Evolutionary conservation across 139 green algal species (phyloP).

Genomic region (Closterium sp.): DNA sequence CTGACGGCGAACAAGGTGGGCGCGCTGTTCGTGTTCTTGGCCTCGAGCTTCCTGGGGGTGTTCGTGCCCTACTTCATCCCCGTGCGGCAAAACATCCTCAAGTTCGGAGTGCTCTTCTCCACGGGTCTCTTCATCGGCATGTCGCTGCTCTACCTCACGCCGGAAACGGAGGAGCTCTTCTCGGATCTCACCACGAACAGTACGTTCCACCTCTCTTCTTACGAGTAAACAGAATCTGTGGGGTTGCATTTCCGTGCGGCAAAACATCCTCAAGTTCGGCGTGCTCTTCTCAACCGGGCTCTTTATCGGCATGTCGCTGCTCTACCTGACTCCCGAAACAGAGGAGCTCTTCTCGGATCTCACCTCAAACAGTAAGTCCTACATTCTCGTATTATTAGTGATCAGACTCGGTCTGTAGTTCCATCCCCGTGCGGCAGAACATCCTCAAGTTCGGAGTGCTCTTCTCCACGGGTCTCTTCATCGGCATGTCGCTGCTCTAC

Average conservation of each 20-base stretch:
- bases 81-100: not conserved
- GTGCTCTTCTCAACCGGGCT: conserved; percentile 14
- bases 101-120: conserved; percentile 16
- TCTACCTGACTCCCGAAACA: conserved; percentile 1
- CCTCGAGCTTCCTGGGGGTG: not conserved
- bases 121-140: conserved; percentile 23
- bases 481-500: conserved; percentile 19
- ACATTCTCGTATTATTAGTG: too few relatives aligned
- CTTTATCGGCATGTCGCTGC: conserved; percentile 20
- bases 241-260: not conserved
- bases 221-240: too few relatives aligned
- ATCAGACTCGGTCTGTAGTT: too few relatives aligned
- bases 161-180: not conserved
- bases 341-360: not conserved
- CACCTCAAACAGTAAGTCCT: not conserved
- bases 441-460: conserved; percentile 14
- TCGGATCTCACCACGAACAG: not conserved
- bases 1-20: not conserved
- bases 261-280: conserved; percentile 5
- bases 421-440: not conserved
- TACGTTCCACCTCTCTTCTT: too few relatives aligned
- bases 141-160: conserved; percentile 12
- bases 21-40: not conserved
- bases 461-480: conserved; percentile 22
- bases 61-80: conserved; percentile 21